Evolutionary conservation across 2,329 filamentous ascomycete genomes (phyloP).

Genomic region (Neodidymelliopsis sp.): DNA sequence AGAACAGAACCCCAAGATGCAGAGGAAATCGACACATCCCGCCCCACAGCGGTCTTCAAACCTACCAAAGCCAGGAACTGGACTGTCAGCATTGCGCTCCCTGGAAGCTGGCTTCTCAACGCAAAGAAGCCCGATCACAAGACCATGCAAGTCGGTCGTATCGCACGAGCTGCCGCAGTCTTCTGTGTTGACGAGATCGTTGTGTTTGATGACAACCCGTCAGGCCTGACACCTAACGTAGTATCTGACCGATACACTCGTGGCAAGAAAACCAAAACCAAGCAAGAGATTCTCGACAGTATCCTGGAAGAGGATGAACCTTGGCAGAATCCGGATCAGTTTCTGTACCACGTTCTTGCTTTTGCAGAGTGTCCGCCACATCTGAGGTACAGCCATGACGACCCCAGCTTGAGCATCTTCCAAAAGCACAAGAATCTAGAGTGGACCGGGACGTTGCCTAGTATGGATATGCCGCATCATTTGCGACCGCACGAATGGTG

Average conservation of each 20-base stretch:
- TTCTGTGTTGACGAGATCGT: slow-evolving; percentile 87
- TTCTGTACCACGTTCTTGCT: slow-evolving; percentile 77
- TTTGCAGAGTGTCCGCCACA: slow-evolving; percentile 88
- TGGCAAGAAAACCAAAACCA: slow-evolving; percentile 33
- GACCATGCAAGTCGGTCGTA: slow-evolving; percentile 74
- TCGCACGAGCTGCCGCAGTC: slow-evolving; percentile 81
- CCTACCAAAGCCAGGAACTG: slow-evolving; percentile 70
- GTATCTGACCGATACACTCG: slow-evolving; percentile 30
- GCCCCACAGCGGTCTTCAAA: slow-evolving; percentile 73
- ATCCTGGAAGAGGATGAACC: slow-evolving; percentile 56
- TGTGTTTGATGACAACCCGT: slow-evolving; percentile 76
- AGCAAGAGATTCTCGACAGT: slow-evolving; percentile 51
- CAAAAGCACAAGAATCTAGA: slow-evolving; percentile 79
- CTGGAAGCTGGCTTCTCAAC: slow-evolving; percentile 72
- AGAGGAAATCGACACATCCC: slow-evolving; percentile 62
- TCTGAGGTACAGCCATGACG: slow-evolving; percentile 55
- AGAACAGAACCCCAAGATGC: slow-evolving; percentile 21
- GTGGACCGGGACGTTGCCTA: slow-evolving; percentile 75
- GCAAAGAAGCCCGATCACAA: slow-evolving; percentile 77
- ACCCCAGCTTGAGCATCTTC: slow-evolving; percentile 71
- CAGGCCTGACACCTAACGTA: slow-evolving; percentile 33
- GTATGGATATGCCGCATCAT: slow-evolving; percentile 86
- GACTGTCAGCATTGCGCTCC: slow-evolving; percentile 80
- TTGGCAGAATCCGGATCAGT: slow-evolving; percentile 78
- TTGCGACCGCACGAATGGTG: slow-evolving; percentile 79